Conservation (phyloP, 1,139 yeast genomes). For the Pneumocystis jirovecii region DNA sequence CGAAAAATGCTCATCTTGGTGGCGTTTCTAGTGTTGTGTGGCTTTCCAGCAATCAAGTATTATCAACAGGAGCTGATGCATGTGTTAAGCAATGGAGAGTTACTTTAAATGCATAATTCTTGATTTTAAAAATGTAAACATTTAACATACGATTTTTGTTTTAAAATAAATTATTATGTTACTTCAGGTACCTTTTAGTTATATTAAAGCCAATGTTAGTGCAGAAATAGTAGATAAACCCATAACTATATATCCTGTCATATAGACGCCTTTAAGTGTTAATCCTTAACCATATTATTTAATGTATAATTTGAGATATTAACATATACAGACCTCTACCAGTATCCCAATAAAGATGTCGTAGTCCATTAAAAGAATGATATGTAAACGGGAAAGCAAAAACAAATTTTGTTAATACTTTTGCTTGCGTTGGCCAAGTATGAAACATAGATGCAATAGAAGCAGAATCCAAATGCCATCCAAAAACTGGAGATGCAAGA, state of each 20-base stretch:
- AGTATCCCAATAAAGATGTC: conserved; percentile 44
- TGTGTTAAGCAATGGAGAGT: conserved; percentile 57
- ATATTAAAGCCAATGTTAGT: conserved; percentile 28
- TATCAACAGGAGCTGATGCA: conserved; percentile 71
- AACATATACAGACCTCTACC: conserved; percentile 5
- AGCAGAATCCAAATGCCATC: conserved; percentile 45
- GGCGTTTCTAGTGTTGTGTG: conserved; percentile 70
- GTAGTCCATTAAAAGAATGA: conserved; percentile 73
- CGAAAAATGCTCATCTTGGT: conserved; percentile 70
- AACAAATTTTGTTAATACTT: conserved; percentile 49
- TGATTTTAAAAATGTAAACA: background rate
- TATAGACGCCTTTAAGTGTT: conserved; percentile 71
- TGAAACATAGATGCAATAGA: conserved; percentile 36
- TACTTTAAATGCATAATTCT: conserved; percentile 11
- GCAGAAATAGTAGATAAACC: conserved; percentile 58
- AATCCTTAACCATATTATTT: conserved; percentile 47
- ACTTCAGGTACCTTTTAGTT: conserved; percentile 9
- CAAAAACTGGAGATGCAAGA: conserved; percentile 54
- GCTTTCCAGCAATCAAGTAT: conserved; percentile 37
- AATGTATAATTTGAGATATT: background rate
- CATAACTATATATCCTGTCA: conserved; percentile 76
- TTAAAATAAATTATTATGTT: conserved; percentile 14
- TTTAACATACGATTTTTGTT: background rate
- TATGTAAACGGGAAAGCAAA: conserved; percentile 73
- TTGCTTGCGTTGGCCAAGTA: conserved; percentile 44